These are phyloP conservation scores for Neoarthrinium moseri DNA, from an alignment of 2,329 filamentous ascomycete species.

Conservation along the genomic window DNA sequence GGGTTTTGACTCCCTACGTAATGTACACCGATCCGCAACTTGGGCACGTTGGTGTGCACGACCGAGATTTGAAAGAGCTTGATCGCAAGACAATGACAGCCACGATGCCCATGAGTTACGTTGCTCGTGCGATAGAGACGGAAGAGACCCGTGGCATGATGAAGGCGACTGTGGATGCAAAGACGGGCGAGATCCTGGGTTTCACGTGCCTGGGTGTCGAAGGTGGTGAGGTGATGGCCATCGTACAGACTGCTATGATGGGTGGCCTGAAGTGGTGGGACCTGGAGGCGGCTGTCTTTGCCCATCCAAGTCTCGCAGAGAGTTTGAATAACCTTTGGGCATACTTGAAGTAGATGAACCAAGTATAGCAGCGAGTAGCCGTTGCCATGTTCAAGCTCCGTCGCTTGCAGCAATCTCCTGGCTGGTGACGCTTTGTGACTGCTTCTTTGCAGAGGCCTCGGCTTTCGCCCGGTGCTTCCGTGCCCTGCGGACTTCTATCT, in stretches of 20 bases:
- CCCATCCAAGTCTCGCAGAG: conserved; percentile 50
- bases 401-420: conserved; percentile 2
- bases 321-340: conserved; percentile 50
- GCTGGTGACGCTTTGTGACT: conserved; percentile 10
- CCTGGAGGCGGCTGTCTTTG: conserved; percentile 45
- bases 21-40: conserved; percentile 55
- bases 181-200: conserved; percentile 47
- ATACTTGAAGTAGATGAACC: conserved; percentile 36
- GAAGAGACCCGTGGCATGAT: conserved; percentile 50
- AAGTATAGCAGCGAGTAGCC: no score
- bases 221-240: conserved; percentile 52
- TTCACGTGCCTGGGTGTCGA: conserved; percentile 50
- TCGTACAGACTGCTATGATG: conserved; percentile 53
- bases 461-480: conserved; percentile 54
- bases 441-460: conserved; percentile 31
- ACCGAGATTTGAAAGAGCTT: conserved; percentile 28
- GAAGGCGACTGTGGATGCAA: conserved; percentile 48
- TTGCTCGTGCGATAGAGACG: conserved; percentile 50
- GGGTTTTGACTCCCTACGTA: conserved; percentile 43
- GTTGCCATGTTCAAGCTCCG: no score
- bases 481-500: conserved; percentile 66
- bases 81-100: conserved; percentile 38
- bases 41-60: conserved; percentile 48
- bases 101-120: conserved; percentile 50
- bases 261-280: conserved; percentile 42